phyloP scores from a whole-genome alignment of 257 asterid genomes.

The Penstemon davidsonii region DNA sequence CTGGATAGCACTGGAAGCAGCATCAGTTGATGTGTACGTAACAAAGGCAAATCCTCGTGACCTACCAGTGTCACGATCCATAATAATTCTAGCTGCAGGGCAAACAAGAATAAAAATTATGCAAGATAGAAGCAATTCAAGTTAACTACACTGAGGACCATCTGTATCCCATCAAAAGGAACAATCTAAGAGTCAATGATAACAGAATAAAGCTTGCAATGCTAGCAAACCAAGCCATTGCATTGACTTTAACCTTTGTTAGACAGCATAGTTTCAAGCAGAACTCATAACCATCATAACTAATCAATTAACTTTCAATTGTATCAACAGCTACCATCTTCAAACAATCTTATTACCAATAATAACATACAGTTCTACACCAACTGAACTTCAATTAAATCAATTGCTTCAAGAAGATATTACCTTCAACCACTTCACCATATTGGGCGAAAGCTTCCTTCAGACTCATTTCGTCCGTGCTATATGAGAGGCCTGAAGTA shows the following conservation, averaged over 20 bases:
- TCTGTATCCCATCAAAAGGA: background rate
- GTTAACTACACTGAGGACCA: background rate
- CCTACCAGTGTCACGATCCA: slow-evolving; percentile 83
- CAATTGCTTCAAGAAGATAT: slow-evolving; percentile 9
- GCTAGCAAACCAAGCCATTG: slow-evolving; percentile 1
- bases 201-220: background rate
- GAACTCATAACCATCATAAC: slow-evolving; percentile 12
- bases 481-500: slow-evolving; percentile 68
- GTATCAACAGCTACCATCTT: slow-evolving; percentile 2
- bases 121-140: background rate
- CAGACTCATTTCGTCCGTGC: slow-evolving; percentile 66
- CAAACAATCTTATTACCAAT: background rate
- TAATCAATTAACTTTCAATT: background rate
- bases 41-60: slow-evolving; percentile 93
- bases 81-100: slow-evolving; percentile 67
- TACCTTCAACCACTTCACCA: slow-evolving; percentile 83
- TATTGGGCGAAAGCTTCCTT: slow-evolving; percentile 69
- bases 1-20: slow-evolving; percentile 79
- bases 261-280: background rate
- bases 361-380: background rate
- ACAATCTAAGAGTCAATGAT: background rate
- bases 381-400: background rate
- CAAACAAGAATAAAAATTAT: slow-evolving; percentile 2
- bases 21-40: slow-evolving; percentile 64
- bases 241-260: background rate